Evolutionary conservation across 495 filamentous ascomycete species (phyloP), one percentile per base, ranked within the genome.

Genomic region (Trypethelium eluteriae): DNA sequence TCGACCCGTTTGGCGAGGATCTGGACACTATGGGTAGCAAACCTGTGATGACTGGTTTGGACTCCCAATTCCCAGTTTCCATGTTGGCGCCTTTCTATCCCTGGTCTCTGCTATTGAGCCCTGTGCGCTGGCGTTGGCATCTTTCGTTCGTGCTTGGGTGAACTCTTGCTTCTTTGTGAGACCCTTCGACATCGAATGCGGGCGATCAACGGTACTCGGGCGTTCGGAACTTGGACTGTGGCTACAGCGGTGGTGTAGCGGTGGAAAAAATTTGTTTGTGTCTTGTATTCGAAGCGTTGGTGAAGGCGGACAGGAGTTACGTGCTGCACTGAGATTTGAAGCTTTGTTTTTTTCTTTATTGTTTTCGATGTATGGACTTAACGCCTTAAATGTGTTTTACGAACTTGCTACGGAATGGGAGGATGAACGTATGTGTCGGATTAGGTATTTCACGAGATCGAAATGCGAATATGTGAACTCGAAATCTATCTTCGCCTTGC

Each of bases 331-430:
- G 25, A 25, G 25, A 25, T 25, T 25, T 53, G 49, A 11, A 18
- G 5, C 18, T 53, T 53, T 7, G 41, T 7, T 53, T 53, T n/a
- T 53, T 53, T 25, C 18, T 53, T 53, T 18, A 53, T 53, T 53
- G 49, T 11, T 53, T 53, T 53, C 49, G n/a, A 53, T 53, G 49
- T 53, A 53, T 18, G 12, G 49, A 53, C 49, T 53, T 14, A 14
- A 53, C 49, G 49, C 49, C 49, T 14, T 9, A 53, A 44, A 44
- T 53, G n/a, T 53, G 49, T 53, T n/a, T 53, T 53, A 53, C 49
- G 49, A 53, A 53, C 49, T 53, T 53, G 49, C 49, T 9, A 53
- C 18, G 49, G 10, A 18, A 16, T n/a, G 49, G n/a, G 5, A 14
- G 49, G n/a, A 16, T 53, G 1, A 0, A 5, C n/a, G 49, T 25